Conservation (phyloP, 1,284 basidiomycete species). For the Pterulicium gracile region DNA sequence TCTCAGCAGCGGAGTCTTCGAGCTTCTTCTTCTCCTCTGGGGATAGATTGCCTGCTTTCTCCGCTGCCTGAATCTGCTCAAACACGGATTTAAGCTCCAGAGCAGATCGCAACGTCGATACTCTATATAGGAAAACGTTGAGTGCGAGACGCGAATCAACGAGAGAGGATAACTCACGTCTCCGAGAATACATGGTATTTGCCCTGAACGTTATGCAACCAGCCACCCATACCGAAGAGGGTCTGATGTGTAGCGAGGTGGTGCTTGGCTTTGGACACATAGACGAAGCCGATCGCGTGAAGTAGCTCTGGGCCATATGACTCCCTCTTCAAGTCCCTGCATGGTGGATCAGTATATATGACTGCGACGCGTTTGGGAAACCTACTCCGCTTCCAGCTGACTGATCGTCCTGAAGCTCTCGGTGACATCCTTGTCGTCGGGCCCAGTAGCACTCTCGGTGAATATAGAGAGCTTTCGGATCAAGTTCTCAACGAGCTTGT, state of each 20-base stretch:
- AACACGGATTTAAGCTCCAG: conserved; percentile 93
- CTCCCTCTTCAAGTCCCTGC: conserved; percentile 77
- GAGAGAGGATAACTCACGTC: conserved; percentile 46
- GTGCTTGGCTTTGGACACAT: conserved; percentile 75
- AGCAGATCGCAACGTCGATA: conserved; percentile 81
- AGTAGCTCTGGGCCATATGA: conserved; percentile 91
- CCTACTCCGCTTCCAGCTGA: conserved; percentile 74
- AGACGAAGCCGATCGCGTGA: conserved; percentile 87
- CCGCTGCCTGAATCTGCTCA: conserved; percentile 89
- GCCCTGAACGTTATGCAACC: conserved; percentile 90
- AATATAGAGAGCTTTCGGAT: conserved; percentile 86
- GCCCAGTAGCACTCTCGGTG: conserved; percentile 78
- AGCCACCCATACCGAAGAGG: conserved; percentile 77
- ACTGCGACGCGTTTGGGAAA: conserved; percentile 11
- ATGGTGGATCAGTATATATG: conserved; percentile 6
- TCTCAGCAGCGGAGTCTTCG: conserved; percentile 95
- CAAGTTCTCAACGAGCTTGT: conserved; percentile 77
- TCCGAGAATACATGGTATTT: conserved; percentile 92
- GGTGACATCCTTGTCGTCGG: conserved; percentile 60
- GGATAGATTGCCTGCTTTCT: conserved; percentile 75
- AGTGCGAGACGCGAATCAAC: conserved; percentile 6
- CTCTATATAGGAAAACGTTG: conserved; percentile 32
- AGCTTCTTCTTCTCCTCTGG: conserved; percentile 84
- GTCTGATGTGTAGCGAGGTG: conserved; percentile 72
- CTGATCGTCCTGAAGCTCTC: conserved; percentile 70